Conservation (phyloP, 768 basidiomycete species). For the Termitomyces sp. region DNA sequence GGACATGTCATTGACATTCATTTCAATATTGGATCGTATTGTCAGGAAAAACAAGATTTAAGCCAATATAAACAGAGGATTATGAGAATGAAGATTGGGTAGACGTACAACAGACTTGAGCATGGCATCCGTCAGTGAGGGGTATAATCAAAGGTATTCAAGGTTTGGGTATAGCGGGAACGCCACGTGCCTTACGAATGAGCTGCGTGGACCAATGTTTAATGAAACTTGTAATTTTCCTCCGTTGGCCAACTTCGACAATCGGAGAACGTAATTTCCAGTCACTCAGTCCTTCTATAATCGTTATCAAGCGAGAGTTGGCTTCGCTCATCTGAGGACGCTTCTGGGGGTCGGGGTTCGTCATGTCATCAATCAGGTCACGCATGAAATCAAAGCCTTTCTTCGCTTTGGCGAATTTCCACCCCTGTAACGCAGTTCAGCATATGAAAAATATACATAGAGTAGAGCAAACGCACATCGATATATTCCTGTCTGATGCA, state of each 20-base stretch:
- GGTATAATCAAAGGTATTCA: not conserved
- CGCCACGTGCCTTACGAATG: not conserved
- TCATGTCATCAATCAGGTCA: constrained; percentile 1
- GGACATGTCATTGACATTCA: not conserved
- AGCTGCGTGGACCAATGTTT: not conserved
- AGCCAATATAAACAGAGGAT: not conserved
- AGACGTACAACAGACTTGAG: not conserved
- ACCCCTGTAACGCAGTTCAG: not conserved
- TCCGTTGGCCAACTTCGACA: not conserved
- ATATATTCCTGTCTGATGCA: not conserved
- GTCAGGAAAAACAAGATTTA: not conserved
- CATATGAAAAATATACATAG: not conserved
- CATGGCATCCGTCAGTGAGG: not conserved
- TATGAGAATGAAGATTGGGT: not conserved
- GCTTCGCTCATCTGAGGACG: not conserved
- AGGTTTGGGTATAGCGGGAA: not conserved
- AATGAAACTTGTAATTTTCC: not conserved
- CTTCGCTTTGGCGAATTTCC: not conserved
- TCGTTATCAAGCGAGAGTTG: not conserved
- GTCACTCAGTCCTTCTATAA: not conserved
- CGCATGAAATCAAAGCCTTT: constrained; percentile 2
- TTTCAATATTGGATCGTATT: not conserved
- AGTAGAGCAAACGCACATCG: not conserved
- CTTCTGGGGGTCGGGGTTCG: not conserved
- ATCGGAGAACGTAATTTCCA: not conserved